phyloP scores from a whole-genome alignment of 2,329 filamentous ascomycete species.

The Botrytis deweyae region DNA sequence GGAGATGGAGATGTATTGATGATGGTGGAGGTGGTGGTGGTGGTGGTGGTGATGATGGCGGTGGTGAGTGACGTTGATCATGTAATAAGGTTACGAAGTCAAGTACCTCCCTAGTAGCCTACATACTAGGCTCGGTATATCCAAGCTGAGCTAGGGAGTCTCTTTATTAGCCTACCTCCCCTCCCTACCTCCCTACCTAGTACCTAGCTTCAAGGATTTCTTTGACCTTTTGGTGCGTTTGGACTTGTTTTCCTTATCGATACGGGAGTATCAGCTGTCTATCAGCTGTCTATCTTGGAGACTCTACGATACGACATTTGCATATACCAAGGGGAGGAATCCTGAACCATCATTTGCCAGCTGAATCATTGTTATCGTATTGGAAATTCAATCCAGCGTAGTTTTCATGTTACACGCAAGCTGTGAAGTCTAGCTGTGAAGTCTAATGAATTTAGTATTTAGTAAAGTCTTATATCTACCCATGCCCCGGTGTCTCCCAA shows the following conservation, averaged over 20 bases:
- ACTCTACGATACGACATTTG: background rate
- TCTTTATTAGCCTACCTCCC: background rate
- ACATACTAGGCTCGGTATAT: background rate
- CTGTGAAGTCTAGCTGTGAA: background rate
- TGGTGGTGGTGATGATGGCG: background rate
- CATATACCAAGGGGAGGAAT: no score
- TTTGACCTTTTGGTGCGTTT: background rate
- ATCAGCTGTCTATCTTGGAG: background rate
- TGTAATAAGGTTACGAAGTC: background rate
- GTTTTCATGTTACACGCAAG: no score
- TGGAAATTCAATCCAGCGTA: no score
- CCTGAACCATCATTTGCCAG: no score
- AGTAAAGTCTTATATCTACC: background rate
- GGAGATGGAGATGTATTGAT: background rate
- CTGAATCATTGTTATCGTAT: no score
- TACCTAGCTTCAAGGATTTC: background rate
- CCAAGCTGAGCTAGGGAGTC: background rate
- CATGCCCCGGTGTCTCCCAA: no score
- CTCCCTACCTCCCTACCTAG: no score
- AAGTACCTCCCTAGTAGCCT: background rate
- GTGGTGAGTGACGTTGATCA: conserved; percentile 1
- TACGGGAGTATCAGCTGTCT: conserved; percentile 6
- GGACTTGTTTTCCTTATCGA: background rate
- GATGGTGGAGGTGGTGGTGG: background rate
- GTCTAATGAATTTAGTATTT: background rate